phyloP scores from a whole-genome alignment of 2,329 filamentous ascomycete genomes.

The Neobulgaria alba region DNA sequence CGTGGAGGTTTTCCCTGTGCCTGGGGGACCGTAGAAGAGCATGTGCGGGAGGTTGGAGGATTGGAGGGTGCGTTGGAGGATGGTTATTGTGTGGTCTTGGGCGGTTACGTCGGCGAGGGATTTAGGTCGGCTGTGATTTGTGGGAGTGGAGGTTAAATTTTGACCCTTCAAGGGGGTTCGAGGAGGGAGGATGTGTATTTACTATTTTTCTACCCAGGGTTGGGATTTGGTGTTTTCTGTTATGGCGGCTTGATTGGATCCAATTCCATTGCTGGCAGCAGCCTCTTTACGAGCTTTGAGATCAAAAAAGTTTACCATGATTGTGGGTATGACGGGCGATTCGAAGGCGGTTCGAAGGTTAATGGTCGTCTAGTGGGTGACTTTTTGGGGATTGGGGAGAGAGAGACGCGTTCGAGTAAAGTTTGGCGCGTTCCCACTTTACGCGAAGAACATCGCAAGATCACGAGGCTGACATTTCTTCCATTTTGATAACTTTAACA shows the following conservation, averaged over 20 bases:
- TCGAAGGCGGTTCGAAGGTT: too few species aligned
- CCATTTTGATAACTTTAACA: too few species aligned
- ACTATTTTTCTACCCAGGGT: constrained; percentile 99
- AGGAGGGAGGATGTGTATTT: too few species aligned
- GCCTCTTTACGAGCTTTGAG: constrained; percentile 82
- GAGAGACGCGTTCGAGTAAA: too few species aligned
- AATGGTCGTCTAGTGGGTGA: too few species aligned
- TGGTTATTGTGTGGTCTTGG: constrained; percentile 92
- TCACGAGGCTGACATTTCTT: too few species aligned
- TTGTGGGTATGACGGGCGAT: too few species aligned
- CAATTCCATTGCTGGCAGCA: constrained; percentile 55
- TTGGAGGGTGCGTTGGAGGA: constrained; percentile 87
- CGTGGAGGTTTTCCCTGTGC: constrained; percentile 95
- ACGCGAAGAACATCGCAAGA: too few species aligned
- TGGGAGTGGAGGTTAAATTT: too few species aligned
- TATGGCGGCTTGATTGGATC: constrained; percentile 56
- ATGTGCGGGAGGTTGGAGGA: constrained; percentile 97
- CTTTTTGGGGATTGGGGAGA: too few species aligned
- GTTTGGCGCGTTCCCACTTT: too few species aligned
- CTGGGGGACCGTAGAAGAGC: constrained; percentile 97
- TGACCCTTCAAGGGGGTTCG: too few species aligned
- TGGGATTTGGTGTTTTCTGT: constrained; percentile 62
- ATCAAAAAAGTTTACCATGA: constrained; percentile 96
- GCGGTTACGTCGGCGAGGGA: constrained; percentile 90
- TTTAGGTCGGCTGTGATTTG: constrained; percentile 67